Evolutionary conservation across 2,329 filamentous ascomycete species (phyloP).

Genomic region (Ophiostoma piceae): DNA sequence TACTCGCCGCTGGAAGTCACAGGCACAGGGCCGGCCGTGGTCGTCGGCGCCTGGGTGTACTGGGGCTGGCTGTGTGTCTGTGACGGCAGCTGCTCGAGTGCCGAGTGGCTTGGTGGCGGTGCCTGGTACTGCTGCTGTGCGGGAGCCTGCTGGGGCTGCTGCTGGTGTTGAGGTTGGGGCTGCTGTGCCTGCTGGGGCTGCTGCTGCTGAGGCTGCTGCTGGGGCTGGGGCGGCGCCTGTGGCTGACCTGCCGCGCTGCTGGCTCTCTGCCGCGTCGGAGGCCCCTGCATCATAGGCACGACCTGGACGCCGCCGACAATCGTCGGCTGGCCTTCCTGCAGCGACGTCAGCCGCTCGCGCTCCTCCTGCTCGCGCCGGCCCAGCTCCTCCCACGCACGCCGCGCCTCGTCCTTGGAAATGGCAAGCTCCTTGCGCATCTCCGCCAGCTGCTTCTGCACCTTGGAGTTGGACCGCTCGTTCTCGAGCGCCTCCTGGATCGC

Average conservation of each 20-base stretch:
- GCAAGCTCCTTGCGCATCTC: conserved; percentile 90
- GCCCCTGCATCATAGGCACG: conserved; percentile 79
- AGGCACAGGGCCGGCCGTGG: not conserved
- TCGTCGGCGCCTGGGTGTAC: conserved; percentile 4
- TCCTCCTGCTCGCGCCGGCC: conserved; percentile 90
- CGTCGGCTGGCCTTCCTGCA: conserved; percentile 82
- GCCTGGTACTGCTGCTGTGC: conserved; percentile 32
- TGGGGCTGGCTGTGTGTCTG: conserved; percentile 7
- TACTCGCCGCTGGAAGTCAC: not conserved
- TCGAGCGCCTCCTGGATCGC: conserved; percentile 61
- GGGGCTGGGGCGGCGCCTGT: conserved; percentile 32
- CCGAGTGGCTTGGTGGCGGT: conserved; percentile 30
- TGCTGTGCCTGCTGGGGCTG: conserved; percentile 30
- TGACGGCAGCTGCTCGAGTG: conserved; percentile 29
- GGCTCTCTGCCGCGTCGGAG: conserved; percentile 34
- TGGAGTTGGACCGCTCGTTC: conserved; percentile 62
- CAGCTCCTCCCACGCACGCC: conserved; percentile 94
- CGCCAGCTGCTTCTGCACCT: conserved; percentile 69
- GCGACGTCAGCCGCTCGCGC: conserved; percentile 75
- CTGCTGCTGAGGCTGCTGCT: conserved; percentile 34
- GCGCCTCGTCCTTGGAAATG: conserved; percentile 93
- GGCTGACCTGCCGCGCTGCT: conserved; percentile 34
- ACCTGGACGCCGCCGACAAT: conserved; percentile 91
- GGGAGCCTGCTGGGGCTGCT: conserved; percentile 26
- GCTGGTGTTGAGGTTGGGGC: conserved; percentile 7